phyloP scores from a whole-genome alignment of 2,329 filamentous ascomycete species.

The Geosmithia morbida region DNA sequence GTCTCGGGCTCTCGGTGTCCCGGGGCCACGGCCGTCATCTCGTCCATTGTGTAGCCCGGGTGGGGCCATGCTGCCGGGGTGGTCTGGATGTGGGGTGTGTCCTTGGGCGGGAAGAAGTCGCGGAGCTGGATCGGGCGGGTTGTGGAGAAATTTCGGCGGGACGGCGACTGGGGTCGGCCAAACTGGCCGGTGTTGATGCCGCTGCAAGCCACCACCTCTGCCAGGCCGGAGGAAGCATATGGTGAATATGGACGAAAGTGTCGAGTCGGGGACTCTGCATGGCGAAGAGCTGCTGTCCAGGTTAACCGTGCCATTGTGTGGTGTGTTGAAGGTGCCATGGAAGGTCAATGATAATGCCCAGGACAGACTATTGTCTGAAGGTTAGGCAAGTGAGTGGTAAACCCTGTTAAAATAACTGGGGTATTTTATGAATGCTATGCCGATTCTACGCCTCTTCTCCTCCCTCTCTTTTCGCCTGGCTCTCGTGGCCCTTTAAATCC shows the following conservation, averaged over 20 bases:
- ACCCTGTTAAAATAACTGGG: too few species aligned
- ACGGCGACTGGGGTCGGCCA: constrained; percentile 1
- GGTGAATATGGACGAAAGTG: constrained; percentile 1
- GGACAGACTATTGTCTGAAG: too few species aligned
- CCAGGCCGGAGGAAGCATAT: constrained; percentile 8
- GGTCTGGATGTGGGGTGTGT: constrained; percentile 45
- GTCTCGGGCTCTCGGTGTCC: constrained; percentile 64
- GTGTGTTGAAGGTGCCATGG: constrained; percentile 12
- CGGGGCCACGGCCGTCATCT: constrained; percentile 62
- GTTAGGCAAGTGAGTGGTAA: too few species aligned
- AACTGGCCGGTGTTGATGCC: constrained; percentile 5
- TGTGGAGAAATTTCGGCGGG: constrained; percentile 30
- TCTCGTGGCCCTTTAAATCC: background rate
- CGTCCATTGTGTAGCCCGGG: constrained; percentile 59
- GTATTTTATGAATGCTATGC: too few species aligned
- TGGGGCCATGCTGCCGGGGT: constrained; percentile 57
- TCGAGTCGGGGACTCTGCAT: background rate
- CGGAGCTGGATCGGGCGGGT: constrained; percentile 28
- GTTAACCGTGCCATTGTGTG: constrained; percentile 9
- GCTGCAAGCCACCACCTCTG: constrained; percentile 9
- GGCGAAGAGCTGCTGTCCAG: background rate
- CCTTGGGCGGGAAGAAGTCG: constrained; percentile 49
- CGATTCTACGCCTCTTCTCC: too few species aligned
- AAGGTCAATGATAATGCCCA: too few species aligned
- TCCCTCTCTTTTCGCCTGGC: background rate